Percentiles rank a stretch among this genome's conserved stretches.
Conservation (phyloP, 441 rosid genomes). For the Mallotus repandus region DNA sequence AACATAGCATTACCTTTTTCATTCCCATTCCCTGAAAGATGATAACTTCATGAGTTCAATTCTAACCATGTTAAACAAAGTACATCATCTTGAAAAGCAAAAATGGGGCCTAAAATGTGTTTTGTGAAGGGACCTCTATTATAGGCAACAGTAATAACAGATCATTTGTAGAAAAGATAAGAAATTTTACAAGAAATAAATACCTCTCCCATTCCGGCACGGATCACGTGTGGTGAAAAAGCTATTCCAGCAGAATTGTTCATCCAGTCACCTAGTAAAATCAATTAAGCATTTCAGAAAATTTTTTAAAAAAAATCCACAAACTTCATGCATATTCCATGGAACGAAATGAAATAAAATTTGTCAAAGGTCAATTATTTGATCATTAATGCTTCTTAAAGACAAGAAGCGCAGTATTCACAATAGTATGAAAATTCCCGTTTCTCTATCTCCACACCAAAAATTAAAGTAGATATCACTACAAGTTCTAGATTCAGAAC, state of each 20-base stretch:
- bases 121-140: background rate
- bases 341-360: constrained; percentile 2
- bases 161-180: background rate
- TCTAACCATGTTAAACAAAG: background rate
- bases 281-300: constrained; percentile 19
- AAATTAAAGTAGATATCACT: background rate
- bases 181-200: constrained; percentile 15
- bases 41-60: background rate
- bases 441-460: background rate
- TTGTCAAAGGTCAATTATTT: background rate
- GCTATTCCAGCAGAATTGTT: constrained; percentile 93
- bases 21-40: background rate
- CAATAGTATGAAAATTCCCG: background rate
- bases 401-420: background rate
- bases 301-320: background rate
- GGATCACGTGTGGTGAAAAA: constrained; percentile 91
- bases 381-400: background rate
- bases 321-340: background rate
- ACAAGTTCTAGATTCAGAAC: background rate
- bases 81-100: background rate
- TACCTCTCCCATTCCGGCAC: constrained; percentile 87
- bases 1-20: background rate
- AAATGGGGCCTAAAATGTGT: background rate
- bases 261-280: constrained; percentile 97
- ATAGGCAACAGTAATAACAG: no score